Percentiles rank a stretch among this genome's conserved stretches.
Evolutionary conservation across 345 rosid species (phyloP).

Genomic region (Brassica juncea): DNA sequence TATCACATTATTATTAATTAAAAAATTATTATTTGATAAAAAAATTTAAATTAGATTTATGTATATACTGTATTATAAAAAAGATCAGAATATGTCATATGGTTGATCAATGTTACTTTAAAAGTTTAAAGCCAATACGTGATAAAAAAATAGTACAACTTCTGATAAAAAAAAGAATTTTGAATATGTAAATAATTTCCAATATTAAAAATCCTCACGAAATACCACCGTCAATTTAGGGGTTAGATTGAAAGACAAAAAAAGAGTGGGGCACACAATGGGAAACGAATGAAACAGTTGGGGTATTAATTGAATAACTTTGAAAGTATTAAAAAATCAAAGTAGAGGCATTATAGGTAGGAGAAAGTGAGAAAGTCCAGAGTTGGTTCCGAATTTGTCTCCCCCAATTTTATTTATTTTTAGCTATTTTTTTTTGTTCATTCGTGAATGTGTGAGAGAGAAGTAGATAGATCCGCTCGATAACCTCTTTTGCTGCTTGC

Average conservation of each 20-base stretch:
- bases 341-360: constrained; percentile 22
- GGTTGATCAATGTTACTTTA: neutral
- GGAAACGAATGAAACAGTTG: constrained; percentile 31
- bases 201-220: neutral
- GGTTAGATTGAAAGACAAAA: neutral
- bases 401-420: constrained; percentile 23
- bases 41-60: neutral
- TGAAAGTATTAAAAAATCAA: neutral
- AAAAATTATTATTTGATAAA: neutral
- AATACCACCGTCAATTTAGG: constrained; percentile 9
- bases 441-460: constrained; percentile 18
- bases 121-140: neutral
- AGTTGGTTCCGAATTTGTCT: constrained; percentile 34
- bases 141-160: too few species aligned
- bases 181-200: neutral
- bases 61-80: neutral
- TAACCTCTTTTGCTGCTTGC: constrained; percentile 23
- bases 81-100: neutral
- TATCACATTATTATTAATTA: neutral
- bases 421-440: neutral
- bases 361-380: constrained; percentile 25
- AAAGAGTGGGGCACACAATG: constrained; percentile 24
- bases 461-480: constrained; percentile 28
- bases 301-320: constrained; percentile 7
- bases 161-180: too few species aligned